Evolutionary conservation across 495 filamentous ascomycete genomes (phyloP).

Genomic region (Neurospora intermedia): DNA sequence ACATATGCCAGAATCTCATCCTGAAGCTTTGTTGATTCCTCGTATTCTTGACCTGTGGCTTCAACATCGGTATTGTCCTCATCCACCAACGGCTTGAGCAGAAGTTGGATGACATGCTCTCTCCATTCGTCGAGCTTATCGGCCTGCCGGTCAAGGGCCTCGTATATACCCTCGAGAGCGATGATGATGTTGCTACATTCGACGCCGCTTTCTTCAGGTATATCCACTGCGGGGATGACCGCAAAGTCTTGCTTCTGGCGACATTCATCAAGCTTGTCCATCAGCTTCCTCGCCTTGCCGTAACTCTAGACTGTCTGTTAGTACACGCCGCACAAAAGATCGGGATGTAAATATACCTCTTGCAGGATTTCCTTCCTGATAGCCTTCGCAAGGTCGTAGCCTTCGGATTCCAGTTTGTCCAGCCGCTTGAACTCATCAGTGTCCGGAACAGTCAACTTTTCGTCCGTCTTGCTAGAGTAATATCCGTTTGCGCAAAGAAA

Average conservation of each 20-base stretch:
- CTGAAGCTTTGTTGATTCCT: slow-evolving; percentile 74
- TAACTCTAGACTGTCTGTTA: slow-evolving; percentile 15
- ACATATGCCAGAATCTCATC: slow-evolving; percentile 77
- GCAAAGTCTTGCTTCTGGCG: slow-evolving; percentile 43
- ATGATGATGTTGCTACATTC: slow-evolving; percentile 24
- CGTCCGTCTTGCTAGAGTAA: slow-evolving; percentile 68
- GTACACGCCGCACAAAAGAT: background rate
- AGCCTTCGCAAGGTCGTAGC: slow-evolving; percentile 65
- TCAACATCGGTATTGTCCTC: slow-evolving; percentile 53
- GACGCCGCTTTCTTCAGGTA: slow-evolving; percentile 15
- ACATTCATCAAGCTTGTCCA: slow-evolving; percentile 39
- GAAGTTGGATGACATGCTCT: slow-evolving; percentile 53
- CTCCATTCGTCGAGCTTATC: slow-evolving; percentile 62
- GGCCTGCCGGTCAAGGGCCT: slow-evolving; percentile 57
- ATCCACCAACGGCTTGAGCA: slow-evolving; percentile 69
- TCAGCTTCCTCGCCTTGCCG: slow-evolving; percentile 23
- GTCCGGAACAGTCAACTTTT: slow-evolving; percentile 47
- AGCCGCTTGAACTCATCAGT: slow-evolving; percentile 54
- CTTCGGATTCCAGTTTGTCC: slow-evolving; percentile 56
- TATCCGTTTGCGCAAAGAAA: slow-evolving; percentile 81
- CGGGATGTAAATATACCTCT: slow-evolving; percentile 20
- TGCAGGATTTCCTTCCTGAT: slow-evolving; percentile 67
- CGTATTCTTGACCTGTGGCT: slow-evolving; percentile 79
- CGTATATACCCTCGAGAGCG: slow-evolving; percentile 29
- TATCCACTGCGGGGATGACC: slow-evolving; percentile 42